Evolutionary conservation across 2,329 filamentous ascomycete genomes (phyloP).

Genomic region (Trichoderma cornu-damae): DNA sequence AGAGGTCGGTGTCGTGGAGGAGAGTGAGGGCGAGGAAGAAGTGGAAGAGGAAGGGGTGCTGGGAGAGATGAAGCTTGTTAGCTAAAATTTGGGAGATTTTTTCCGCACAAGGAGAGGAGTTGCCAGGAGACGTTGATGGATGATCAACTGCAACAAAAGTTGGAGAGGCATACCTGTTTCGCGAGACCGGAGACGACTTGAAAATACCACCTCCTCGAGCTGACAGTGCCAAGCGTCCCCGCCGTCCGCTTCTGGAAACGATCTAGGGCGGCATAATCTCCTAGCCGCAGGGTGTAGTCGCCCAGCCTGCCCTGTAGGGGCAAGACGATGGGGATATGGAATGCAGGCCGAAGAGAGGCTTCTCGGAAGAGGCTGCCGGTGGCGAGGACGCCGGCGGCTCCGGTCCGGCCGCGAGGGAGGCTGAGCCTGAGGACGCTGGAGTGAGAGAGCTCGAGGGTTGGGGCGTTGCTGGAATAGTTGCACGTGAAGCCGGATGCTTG

Average conservation of each 20-base stretch:
- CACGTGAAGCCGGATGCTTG: constrained; percentile 42
- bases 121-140: not conserved
- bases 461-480: constrained; percentile 35
- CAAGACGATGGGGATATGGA: constrained; percentile 26
- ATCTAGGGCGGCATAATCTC: constrained; percentile 34
- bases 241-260: constrained; percentile 42
- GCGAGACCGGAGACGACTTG: constrained; percentile 36
- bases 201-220: constrained; percentile 32
- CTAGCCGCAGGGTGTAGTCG: constrained; percentile 31
- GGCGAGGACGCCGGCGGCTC: not conserved
- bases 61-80: not conserved
- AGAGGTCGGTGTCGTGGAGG: constrained; percentile 47
- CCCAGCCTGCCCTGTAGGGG: constrained; percentile 22
- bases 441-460: constrained; percentile 24
- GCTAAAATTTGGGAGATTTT: constrained; percentile 14
- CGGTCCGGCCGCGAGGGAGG: not conserved
- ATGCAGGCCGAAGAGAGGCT: not conserved
- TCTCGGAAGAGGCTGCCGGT: not conserved
- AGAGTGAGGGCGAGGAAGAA: constrained; percentile 47
- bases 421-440: constrained; percentile 21
- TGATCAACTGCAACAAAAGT: not conserved
- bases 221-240: constrained; percentile 35
- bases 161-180: constrained; percentile 32
- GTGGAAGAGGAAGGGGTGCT: constrained; percentile 52
- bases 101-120: not conserved